A percentile compares a stretch with the other conserved stretches of the same genome.
Conservation (phyloP, 208 protist species). For the Acanthamoeba royreba region DNA sequence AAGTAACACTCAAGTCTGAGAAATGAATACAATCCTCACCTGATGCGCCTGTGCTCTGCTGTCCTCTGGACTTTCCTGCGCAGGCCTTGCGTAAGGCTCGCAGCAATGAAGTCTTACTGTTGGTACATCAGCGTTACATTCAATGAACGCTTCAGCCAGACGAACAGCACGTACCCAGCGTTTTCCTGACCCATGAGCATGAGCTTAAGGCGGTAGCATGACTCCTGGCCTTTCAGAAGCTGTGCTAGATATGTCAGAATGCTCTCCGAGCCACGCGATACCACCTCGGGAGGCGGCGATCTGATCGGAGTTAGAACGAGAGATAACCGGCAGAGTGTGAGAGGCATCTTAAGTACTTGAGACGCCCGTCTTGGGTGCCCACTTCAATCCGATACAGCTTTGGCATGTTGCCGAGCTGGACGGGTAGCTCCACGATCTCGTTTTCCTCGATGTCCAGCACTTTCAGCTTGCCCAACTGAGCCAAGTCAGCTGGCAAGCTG, state of each 20-base stretch:
- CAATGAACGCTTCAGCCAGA: too few relatives aligned
- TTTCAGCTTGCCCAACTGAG: background rate
- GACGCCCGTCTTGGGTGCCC: background rate
- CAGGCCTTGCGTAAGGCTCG: background rate
- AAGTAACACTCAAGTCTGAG: too few relatives aligned
- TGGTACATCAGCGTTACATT: too few relatives aligned
- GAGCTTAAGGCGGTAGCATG: background rate
- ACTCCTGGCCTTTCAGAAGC: background rate
- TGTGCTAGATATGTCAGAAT: background rate
- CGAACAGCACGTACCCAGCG: background rate
- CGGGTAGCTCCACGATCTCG: background rate
- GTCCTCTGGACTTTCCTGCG: too few relatives aligned
- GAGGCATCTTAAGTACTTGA: too few relatives aligned
- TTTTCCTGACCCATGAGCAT: slow-evolving; percentile 18
- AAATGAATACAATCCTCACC: too few relatives aligned
- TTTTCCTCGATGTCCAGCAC: background rate
- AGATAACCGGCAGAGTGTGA: background rate
- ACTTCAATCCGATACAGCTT: background rate
- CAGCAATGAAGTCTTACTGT: background rate
- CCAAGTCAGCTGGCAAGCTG: background rate
- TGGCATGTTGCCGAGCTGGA: background rate
- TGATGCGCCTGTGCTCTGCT: background rate
- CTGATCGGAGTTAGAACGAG: too few relatives aligned
- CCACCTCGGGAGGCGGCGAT: background rate
- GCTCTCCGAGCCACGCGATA: background rate